phyloP scores from a whole-genome alignment of 805 yeast genomes.

The Candida nitratophila region DNA sequence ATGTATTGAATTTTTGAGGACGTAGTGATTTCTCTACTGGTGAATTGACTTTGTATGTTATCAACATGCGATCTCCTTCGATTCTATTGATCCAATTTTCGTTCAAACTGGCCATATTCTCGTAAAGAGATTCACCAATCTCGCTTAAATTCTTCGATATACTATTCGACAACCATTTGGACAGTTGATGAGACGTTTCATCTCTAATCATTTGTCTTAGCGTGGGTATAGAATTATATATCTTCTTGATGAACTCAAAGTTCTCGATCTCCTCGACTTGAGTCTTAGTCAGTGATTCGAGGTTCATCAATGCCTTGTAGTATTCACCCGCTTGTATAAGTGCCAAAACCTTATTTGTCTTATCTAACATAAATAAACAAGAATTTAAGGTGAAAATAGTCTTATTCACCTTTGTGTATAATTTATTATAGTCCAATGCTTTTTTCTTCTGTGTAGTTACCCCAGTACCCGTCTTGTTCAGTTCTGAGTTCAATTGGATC shows the following conservation, averaged over 20 bases:
- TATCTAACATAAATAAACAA: conserved; percentile 76
- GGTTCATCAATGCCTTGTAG: conserved; percentile 78
- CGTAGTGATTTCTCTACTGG: conserved; percentile 79
- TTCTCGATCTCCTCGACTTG: conserved; percentile 58
- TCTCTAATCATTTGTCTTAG: conserved; percentile 66
- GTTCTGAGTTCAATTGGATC: conserved; percentile 44
- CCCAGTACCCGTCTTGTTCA: conserved; percentile 59
- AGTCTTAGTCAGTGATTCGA: conserved; percentile 65
- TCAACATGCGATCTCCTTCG: conserved; percentile 34
- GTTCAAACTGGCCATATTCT: conserved; percentile 48
- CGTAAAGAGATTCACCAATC: conserved; percentile 52
- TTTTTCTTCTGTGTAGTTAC: conserved; percentile 56
- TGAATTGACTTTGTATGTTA: conserved; percentile 67
- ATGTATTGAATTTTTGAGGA: conserved; percentile 31
- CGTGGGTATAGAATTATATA: conserved; percentile 70
- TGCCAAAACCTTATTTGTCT: conserved; percentile 80
- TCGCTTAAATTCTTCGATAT: conserved; percentile 52
- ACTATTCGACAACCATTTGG: conserved; percentile 55
- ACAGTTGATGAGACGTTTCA: conserved; percentile 60
- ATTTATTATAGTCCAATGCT: conserved; percentile 53
- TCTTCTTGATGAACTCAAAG: conserved; percentile 68
- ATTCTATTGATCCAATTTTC: conserved; percentile 51
- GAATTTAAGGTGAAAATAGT: conserved; percentile 62
- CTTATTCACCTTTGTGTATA: conserved; percentile 61
- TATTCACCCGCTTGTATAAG: conserved; percentile 67